Conservation (phyloP, 164 flowering plant species). For the Santalum album region DNA sequence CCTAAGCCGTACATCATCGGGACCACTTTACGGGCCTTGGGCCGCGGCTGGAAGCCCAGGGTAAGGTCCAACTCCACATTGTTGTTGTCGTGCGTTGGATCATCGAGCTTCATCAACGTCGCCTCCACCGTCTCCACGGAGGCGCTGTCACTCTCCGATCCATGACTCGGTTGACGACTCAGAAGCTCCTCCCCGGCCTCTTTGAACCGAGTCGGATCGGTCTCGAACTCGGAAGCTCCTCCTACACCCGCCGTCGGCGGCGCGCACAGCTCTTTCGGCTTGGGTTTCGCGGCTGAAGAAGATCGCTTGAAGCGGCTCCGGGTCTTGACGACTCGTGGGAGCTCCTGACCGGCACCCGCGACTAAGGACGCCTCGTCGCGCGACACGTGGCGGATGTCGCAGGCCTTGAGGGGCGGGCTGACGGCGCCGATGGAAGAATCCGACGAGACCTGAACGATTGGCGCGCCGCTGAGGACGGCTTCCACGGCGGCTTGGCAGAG, state of each 20-base stretch:
- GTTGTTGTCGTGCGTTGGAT: conserved; percentile 1
- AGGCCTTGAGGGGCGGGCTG: conserved; percentile 27
- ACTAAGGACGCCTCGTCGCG: conserved; percentile 11
- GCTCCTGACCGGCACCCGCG: not conserved
- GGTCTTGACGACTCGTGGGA: not conserved
- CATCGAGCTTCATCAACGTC: conserved; percentile 1
- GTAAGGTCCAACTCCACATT: conserved; percentile 1
- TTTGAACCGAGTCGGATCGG: conserved; percentile 13
- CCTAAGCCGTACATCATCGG: not conserved
- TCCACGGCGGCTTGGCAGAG: conserved; percentile 34
- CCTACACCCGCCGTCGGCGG: not conserved
- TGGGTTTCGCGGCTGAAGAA: not conserved
- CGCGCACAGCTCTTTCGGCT: not conserved
- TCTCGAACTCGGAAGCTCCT: no score
- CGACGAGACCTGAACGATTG: conserved; percentile 10
- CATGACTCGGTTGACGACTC: conserved; percentile 1
- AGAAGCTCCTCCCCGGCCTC: conserved; percentile 5
- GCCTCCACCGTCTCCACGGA: conserved; percentile 25
- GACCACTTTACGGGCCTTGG: not conserved
- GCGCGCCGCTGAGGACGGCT: conserved; percentile 26
- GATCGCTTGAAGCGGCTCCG: not conserved
- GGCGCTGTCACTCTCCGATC: conserved; percentile 11
- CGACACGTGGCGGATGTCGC: conserved; percentile 38
- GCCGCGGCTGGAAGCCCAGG: not conserved
- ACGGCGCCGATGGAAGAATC: conserved; percentile 9